These are phyloP conservation scores for Pleurotus salmoneostramineus DNA, from an alignment of 768 basidiomycete genomes.

Conservation along the genomic window DNA sequence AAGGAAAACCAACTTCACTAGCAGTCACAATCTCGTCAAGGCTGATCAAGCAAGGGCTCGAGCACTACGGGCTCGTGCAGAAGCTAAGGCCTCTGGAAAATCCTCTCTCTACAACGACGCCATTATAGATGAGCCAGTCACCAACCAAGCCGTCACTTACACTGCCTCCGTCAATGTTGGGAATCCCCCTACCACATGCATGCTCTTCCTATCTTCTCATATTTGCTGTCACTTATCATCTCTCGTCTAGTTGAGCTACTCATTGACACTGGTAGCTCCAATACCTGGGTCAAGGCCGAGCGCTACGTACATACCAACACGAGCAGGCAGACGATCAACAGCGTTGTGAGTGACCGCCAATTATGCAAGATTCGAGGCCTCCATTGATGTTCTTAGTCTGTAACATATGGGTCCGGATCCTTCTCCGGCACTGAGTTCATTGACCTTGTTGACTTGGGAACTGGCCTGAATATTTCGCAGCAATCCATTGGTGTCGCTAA, in stretches of 20 bases:
- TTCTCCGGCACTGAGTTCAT: constrained; percentile 53
- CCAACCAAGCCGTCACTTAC: constrained; percentile 31
- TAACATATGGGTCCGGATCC: constrained; percentile 55
- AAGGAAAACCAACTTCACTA: constrained; percentile 47
- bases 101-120: constrained; percentile 21
- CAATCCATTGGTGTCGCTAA: constrained; percentile 69
- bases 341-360: constrained; percentile 52
- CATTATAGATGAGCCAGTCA: constrained; percentile 38
- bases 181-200: constrained; percentile 49
- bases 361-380: neutral
- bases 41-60: constrained; percentile 49
- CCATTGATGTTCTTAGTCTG: too few species aligned
- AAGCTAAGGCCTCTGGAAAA: constrained; percentile 25
- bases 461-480: constrained; percentile 40
- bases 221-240: too few species aligned
- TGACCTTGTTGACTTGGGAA: constrained; percentile 52
- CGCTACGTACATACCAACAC: constrained; percentile 46
- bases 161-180: constrained; percentile 48
- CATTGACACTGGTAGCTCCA: constrained; percentile 69
- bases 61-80: constrained; percentile 33
- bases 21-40: constrained; percentile 41
- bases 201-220: too few species aligned
- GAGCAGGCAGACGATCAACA: constrained; percentile 37
- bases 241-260: constrained; percentile 43
- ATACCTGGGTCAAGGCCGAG: constrained; percentile 66